Conservation (phyloP, 208 protist genomes). For the Trichomonas vaginalis region DNA sequence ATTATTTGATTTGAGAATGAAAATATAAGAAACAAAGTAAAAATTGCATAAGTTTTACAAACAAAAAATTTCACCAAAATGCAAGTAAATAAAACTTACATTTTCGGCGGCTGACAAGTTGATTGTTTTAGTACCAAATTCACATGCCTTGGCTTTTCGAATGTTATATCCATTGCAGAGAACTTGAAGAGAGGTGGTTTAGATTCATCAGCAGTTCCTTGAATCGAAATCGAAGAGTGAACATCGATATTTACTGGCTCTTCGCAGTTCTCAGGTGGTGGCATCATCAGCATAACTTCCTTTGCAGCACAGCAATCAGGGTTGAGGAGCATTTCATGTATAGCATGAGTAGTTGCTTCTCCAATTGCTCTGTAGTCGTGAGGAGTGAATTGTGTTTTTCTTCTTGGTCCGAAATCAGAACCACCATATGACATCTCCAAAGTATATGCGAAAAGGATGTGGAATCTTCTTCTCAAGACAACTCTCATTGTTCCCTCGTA, state of each 20-base stretch:
- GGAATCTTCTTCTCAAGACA: not conserved
- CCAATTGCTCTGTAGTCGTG: not conserved
- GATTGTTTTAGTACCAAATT: not conserved
- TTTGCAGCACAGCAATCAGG: not conserved
- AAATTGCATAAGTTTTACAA: too few species aligned
- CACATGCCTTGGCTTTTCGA: not conserved
- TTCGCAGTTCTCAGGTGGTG: not conserved
- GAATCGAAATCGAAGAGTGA: not conserved
- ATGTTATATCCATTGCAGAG: not conserved
- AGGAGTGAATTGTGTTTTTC: not conserved
- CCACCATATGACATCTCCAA: not conserved
- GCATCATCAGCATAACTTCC: not conserved
- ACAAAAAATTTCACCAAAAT: too few species aligned
- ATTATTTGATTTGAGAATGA: too few species aligned
- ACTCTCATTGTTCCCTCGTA: conserved; percentile 13
- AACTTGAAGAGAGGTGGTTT: not conserved
- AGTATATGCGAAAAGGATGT: not conserved
- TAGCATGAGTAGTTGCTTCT: not conserved
- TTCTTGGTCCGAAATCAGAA: not conserved
- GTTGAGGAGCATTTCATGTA: not conserved
- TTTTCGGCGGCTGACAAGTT: not conserved
- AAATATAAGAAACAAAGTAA: too few species aligned
- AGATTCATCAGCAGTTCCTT: not conserved
- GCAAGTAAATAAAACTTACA: not conserved
- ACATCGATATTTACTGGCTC: not conserved